Conservation (phyloP, 78 protist genomes). For the Dictyostelium intermedium region DNA sequence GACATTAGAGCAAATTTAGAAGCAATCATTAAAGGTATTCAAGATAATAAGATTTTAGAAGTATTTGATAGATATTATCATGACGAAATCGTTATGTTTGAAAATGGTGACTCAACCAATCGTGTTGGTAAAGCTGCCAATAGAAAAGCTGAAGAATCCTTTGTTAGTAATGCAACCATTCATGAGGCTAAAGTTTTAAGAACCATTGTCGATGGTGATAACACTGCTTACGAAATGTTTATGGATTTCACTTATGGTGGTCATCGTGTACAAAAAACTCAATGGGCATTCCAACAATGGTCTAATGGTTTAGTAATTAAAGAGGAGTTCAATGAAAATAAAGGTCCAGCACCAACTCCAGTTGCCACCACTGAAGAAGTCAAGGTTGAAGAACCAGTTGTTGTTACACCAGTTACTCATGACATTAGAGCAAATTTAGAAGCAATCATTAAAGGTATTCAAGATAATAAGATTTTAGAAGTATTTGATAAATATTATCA, state of each 20-base stretch:
- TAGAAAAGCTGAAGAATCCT: background rate
- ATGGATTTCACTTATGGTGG: background rate
- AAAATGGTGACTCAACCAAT: constrained; percentile 10
- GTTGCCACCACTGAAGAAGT: background rate
- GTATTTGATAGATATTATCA: constrained; percentile 32
- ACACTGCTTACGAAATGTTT: constrained; percentile 1
- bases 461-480: constrained; percentile 21
- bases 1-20: too few species aligned
- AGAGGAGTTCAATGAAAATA: background rate
- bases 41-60: constrained; percentile 21
- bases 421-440: background rate
- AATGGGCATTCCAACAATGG: constrained; percentile 38
- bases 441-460: constrained; percentile 4
- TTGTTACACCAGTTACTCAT: background rate
- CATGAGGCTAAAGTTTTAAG: background rate
- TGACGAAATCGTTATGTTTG: constrained; percentile 11
- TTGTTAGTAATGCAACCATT: background rate
- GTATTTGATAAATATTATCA: constrained; percentile 34
- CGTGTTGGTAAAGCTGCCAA: constrained; percentile 11
- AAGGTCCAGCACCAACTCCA: background rate
- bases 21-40: constrained; percentile 1
- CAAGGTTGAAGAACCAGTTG: background rate
- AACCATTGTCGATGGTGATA: background rate
- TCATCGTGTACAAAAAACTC: background rate
- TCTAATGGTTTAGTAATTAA: background rate